Base-by-base conservation (phyloP, 495 filamentous ascomycete species). In the Neurospora sublineolata region DNA sequence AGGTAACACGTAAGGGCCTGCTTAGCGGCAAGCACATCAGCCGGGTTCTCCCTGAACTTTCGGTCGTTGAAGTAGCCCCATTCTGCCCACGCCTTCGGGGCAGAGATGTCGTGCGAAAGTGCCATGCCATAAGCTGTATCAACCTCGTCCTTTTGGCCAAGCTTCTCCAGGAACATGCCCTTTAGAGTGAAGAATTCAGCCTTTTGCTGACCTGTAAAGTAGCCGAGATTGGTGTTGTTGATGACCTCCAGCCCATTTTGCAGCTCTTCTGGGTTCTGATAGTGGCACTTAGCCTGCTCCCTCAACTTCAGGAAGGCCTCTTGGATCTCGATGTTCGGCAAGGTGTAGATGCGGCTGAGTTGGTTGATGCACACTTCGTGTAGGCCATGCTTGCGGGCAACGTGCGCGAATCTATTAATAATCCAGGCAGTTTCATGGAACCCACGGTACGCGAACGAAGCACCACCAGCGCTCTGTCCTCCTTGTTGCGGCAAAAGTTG, bases 371-470 rank as follows among this genome's bases (percentile, higher is more conserved):
- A 99, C 69, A 98, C 95, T 67, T 98, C 96, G 1, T 94, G 93
- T 75, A 99, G 89, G 75, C 93, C 93, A 79, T 99, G 96, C 83
- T 98, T 98, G 37, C 96, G 89, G 68, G 96, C 95, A 42, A 99
- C 96, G 77, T 98, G 95, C 3, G 96, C 96, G 77, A 99, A 99
- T 23, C 96, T 87, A 79, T 99, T 99, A 82, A 99, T 99, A 73
- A 98, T 99, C 96, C 96, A 99, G 4, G 96, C 96, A 3, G 95
- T 99, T 79, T 99, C 96, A 76, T 99, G 96, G 76, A 96, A 98
- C 68, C 96, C 96, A 60, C 96, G 89, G 77, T 98, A 99, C 0
- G 95, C 96, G 78, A 93, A 97, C 5, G 94, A 97, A 16, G 84
- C 85, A 18, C 86, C 86, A 73, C 93, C 97, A 20, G 93, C 88